A percentile compares a stretch with the other conserved stretches of the same genome.
These are phyloP conservation scores for Lepidium didymum DNA, from an alignment of 345 rosid genomes.

Conservation along the genomic window DNA sequence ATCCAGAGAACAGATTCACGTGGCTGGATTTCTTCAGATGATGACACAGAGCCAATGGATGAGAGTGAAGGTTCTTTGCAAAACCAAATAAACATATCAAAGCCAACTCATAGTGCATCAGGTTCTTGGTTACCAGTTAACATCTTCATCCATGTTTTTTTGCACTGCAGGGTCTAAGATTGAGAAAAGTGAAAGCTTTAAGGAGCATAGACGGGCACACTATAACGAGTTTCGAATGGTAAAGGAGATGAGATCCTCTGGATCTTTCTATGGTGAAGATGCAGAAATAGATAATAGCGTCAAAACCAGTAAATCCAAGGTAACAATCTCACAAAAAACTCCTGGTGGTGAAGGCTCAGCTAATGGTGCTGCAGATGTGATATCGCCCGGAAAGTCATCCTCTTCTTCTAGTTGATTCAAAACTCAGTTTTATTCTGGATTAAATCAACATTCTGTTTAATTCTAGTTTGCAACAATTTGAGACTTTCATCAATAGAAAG, in stretches of 20 bases:
- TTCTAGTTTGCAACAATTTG: not conserved
- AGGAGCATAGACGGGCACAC: slow-evolving; percentile 76
- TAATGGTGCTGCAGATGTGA: not conserved
- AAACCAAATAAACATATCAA: slow-evolving; percentile 11
- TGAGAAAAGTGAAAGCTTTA: slow-evolving; percentile 46
- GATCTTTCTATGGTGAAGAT: slow-evolving; percentile 54
- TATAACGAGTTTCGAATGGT: slow-evolving; percentile 80
- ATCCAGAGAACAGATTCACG: slow-evolving; percentile 25
- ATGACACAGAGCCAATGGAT: slow-evolving; percentile 75
- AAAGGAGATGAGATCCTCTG: slow-evolving; percentile 59
- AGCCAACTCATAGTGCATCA: not conserved
- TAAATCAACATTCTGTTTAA: not conserved
- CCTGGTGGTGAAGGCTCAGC: slow-evolving; percentile 30
- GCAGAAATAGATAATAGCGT: slow-evolving; percentile 37
- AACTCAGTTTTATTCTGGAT: not conserved
- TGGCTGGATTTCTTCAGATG: slow-evolving; percentile 89
- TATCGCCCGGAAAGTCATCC: not conserved
- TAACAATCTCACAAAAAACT: slow-evolving; percentile 35
- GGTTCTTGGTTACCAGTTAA: not conserved
- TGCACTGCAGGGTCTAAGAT: slow-evolving; percentile 39
- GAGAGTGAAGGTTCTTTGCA: slow-evolving; percentile 50
- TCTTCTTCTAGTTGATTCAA: slow-evolving; percentile 4
- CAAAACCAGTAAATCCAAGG: slow-evolving; percentile 17
- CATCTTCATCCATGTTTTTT: slow-evolving; percentile 1
- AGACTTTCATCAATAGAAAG: not conserved